A percentile compares a stretch with the other conserved stretches of the same genome.
phyloP scores from a whole-genome alignment of 805 yeast species.

The Clavispora phyllophila region DNA sequence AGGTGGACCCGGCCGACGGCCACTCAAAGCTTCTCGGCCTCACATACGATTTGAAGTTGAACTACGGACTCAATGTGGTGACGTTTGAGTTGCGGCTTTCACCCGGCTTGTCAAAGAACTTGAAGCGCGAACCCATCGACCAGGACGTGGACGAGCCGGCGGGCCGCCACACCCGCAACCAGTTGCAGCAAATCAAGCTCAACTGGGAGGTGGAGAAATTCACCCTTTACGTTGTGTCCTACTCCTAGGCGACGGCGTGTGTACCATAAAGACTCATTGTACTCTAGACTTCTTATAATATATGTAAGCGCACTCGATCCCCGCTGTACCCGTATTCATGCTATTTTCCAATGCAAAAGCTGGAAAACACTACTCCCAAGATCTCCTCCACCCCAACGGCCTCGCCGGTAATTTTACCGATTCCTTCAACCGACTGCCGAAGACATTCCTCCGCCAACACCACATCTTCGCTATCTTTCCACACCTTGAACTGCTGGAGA shows the following conservation, averaged over 20 bases:
- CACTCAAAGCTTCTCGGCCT: slow-evolving; percentile 10
- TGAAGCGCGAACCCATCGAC: slow-evolving; percentile 29
- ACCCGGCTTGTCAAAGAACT: slow-evolving; percentile 33
- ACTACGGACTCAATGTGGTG: slow-evolving; percentile 42
- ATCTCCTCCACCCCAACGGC: slow-evolving; percentile 87
- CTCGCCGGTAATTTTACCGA: slow-evolving; percentile 89
- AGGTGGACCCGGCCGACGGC: slow-evolving; percentile 14
- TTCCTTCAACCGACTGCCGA: slow-evolving; percentile 70
- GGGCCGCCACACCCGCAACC: slow-evolving; percentile 43
- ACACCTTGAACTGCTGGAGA: slow-evolving; percentile 53
- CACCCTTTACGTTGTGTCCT: slow-evolving; percentile 27
- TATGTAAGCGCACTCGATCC: too few relatives aligned
- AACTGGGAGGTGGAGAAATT: slow-evolving; percentile 42
- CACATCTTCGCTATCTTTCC: slow-evolving; percentile 56
- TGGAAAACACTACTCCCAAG: slow-evolving; percentile 83
- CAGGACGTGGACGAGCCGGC: slow-evolving; percentile 19
- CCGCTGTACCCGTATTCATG: neutral
- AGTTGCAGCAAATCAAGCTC: slow-evolving; percentile 40
- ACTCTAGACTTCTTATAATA: neutral
- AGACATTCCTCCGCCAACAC: slow-evolving; percentile 78
- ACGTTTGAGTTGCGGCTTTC: slow-evolving; percentile 39
- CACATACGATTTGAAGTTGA: slow-evolving; percentile 41
- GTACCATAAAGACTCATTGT: neutral
- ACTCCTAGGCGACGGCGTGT: slow-evolving; percentile 1
- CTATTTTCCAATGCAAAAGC: slow-evolving; percentile 90